Evolutionary conservation across 2,329 filamentous ascomycete species (phyloP).

Genomic region (Colletotrichum sp.): DNA sequence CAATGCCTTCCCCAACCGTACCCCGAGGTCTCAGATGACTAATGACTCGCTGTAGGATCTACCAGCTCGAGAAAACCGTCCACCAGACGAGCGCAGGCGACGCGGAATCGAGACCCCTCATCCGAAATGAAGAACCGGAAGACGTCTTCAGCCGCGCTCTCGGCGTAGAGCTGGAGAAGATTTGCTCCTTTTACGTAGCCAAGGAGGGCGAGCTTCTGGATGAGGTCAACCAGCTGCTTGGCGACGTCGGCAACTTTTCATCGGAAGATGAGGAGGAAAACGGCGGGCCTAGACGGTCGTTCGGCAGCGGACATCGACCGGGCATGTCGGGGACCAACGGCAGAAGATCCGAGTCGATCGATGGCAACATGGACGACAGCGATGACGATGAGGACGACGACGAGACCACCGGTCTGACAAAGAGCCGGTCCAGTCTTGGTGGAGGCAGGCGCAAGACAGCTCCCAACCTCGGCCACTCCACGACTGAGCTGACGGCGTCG

Average conservation of each 20-base stretch:
- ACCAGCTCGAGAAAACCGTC: constrained; percentile 86
- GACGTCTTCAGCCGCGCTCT: constrained; percentile 81
- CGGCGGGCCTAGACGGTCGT: constrained; percentile 12
- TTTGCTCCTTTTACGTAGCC: constrained; percentile 85
- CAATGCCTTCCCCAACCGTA: neutral
- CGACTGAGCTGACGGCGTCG: constrained; percentile 65
- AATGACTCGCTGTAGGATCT: constrained; percentile 69
- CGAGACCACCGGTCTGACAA: constrained; percentile 61
- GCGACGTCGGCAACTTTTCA: constrained; percentile 73
- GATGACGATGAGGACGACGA: constrained; percentile 70
- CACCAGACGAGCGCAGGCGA: constrained; percentile 71
- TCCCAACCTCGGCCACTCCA: constrained; percentile 41
- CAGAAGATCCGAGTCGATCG: constrained; percentile 46
- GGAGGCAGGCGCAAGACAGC: constrained; percentile 40
- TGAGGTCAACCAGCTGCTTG: constrained; percentile 78
- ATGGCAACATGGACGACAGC: constrained; percentile 65
- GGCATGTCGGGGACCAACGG: constrained; percentile 43
- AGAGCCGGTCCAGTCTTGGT: constrained; percentile 43
- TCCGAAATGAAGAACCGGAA: constrained; percentile 77
- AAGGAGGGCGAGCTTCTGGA: constrained; percentile 89
- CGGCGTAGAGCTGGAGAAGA: constrained; percentile 91
- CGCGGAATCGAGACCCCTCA: constrained; percentile 83
- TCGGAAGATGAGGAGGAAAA: constrained; percentile 41
- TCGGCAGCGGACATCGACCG: constrained; percentile 23
- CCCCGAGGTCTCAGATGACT: neutral